Evolutionary conservation across 106 monocot genomes (phyloP), one percentile per base, ranked within the genome.

Genomic region (Acanthochlamys bracteata): DNA sequence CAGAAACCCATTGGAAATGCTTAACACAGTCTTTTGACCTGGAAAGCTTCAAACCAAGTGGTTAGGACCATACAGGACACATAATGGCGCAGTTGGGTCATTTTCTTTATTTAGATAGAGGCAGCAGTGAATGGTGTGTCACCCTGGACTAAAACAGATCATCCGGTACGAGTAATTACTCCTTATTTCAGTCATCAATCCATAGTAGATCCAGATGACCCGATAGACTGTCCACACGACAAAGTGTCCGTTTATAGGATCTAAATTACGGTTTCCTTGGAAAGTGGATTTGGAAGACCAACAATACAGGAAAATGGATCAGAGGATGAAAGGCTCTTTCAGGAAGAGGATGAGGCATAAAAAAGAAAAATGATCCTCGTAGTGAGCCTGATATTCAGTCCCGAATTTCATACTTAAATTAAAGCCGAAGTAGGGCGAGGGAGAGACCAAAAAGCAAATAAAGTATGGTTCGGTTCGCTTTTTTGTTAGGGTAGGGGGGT

Each of bases 11-110:
- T 54, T 54, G 10, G 53, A 54, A 16, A 54, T 54, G 16, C 45
- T 19, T 54, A 54, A 54, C 53, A 54, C n/a, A 54, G 53, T 16
- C 53, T 54, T 54, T 16, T 10, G 16, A 7, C 53, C 53, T 54
- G 53, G 53, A 54, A 54, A 54, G 53, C 53, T 54, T 54, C 53
- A 54, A 54, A 54, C 53, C 53, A 54, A 54, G 53, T 54, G 53
- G 53, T 54, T 54, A 54, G 53, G 53, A 54, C 53, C 53, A 54
- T 54, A 54, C n/a, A 54, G 53, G 53, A 54, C 53, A 54, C 53
- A 54, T 54, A 54, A 19, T 54, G 53, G 53, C 53, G n/a, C 53
- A 54, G 53, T 54, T 16, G 10, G 53, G 53, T 54, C 53, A 54
- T 54, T 54, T 54, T 54, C 53, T 19, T 54, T 54, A 54, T 54